phyloP scores from a whole-genome alignment of 1,284 basidiomycete species.

The Ganoderma lingzhi region DNA sequence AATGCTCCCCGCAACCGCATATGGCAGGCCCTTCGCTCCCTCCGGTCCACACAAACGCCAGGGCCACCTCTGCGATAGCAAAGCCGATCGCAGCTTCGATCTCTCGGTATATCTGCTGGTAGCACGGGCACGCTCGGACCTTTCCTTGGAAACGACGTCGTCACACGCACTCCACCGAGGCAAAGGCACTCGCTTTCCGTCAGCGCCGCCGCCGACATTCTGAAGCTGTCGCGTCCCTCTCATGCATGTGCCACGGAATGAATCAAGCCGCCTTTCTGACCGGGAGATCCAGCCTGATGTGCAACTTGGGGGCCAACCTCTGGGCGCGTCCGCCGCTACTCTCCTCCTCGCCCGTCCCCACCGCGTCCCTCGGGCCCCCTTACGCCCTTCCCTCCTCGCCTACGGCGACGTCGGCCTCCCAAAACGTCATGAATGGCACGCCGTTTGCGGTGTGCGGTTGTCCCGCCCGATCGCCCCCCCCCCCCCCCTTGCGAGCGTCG shows the following conservation, averaged over 20 bases:
- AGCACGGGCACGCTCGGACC: background rate
- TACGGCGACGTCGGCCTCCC: no score
- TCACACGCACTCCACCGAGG: background rate
- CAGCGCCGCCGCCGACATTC: background rate
- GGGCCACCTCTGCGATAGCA: background rate
- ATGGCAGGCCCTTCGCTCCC: background rate
- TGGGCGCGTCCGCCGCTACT: background rate
- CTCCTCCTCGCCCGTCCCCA: background rate
- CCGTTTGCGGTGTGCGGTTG: no score
- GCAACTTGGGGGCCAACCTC: background rate
- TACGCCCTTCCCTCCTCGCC: background rate
- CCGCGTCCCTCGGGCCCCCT: background rate
- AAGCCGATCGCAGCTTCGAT: background rate
- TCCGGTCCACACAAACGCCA: background rate
- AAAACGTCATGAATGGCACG: no score
- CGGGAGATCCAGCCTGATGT: background rate
- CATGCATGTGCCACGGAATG: no score
- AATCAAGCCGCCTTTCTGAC: background rate
- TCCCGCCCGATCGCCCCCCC: no score
- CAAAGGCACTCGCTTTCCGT: background rate
- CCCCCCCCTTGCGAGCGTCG: no score
- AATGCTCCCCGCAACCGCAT: background rate
- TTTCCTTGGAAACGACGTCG: background rate
- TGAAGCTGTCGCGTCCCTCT: background rate
- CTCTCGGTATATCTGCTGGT: background rate